Base-by-base conservation (phyloP, 257 asterid genomes). In the Lithospermum erythrorhizon region DNA sequence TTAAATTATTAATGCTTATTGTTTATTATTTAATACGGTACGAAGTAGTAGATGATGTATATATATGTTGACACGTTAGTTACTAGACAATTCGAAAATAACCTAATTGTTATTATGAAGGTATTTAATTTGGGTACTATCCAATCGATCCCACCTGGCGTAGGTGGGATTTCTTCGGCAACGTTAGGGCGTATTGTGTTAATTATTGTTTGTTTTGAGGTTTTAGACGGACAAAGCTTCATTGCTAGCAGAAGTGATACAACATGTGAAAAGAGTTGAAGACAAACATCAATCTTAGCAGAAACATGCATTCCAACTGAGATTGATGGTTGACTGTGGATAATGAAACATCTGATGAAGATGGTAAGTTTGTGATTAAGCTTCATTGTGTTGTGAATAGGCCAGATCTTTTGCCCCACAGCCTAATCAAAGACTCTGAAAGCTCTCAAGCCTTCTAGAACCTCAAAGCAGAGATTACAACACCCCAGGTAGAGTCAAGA, bases 371-470 rank as follows among this genome's bases (percentile, higher is more conserved):
- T 30, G 66, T 90, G 41, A 69, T 90, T 68, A 83, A 61, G 97
- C 96, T 30, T 87, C 97, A 0, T 67, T 90, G 18, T 87, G 97
- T 72, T 90, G 97, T 41, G 90, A 87, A 90, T 65, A 63, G 97
- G 75, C 22, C 95, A 1, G 95, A 87, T 54, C 89, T 90, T 14
- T 68, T 90, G 57, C 84, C 94, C 47, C 96, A 87, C n/a, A n/a
- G n/a, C 63, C 65, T 90, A 4, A 85, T 90, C 89, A 85, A n/a
- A 76, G 75, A 75, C 97, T 10, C 75, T 90, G 11, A 85, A 90
- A 70, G 72, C 87, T 5, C 49, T 90, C 59, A 82, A 76, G 58
- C 62, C 87, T n/a, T n/a, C n/a, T 45, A 82, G 71, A 65, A 82
- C 90, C 45, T 90, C 51, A 80, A 73, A 76, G 97, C 97, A 3